Evolutionary conservation across 345 rosid genomes (phyloP), one percentile per base, ranked within the genome.

Genomic region (Boechera stricta): DNA sequence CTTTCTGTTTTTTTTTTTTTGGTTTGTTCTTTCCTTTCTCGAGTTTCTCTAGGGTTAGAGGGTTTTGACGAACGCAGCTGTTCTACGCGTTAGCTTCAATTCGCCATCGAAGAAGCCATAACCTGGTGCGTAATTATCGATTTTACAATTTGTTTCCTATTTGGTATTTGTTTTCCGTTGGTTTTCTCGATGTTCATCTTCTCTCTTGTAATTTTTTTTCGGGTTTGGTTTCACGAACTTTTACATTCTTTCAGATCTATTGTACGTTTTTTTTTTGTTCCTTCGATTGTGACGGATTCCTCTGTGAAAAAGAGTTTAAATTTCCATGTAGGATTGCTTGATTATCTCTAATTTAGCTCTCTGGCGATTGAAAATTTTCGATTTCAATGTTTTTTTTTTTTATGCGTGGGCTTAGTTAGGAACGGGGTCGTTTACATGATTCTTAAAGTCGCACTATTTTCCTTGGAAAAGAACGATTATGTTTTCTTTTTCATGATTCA

Each of bases 21-120:
- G 16, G 16, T 24, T 15, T 65, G 61, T 15, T 65, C 41, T 72
- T 28, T 67, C 41, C 39, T 58, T 4, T 12, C 70, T 69, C 56
- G 66, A 12, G 58, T 32, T 41, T 51, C 62, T 66, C 69, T 53
- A 52, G 82, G 59, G 66, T 53, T 79, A 59, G 35, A 59, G 35
- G 68, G 73, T 18, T 28, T 58, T 8, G 70, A 51, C 74, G 78
- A 78, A 72, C 77, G 18, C 15, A 60, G 51, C 74, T 66, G 15
- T 55, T 64, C 45, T 3, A 35, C 71, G 72, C 81, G 59, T 55
- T 55, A 36, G 47, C 68, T 51, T 78, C 69, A 51, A 52, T 67
- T 72, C 51, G 36, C 38, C 15, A 31, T 58, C 39, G 67, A 65
- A 38, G 61, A 56, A 64, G 58, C 74, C 9, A 66, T 24, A 51